Conservation (phyloP, 2,329 filamentous ascomycete species). For the Akanthomyces lecanii region DNA sequence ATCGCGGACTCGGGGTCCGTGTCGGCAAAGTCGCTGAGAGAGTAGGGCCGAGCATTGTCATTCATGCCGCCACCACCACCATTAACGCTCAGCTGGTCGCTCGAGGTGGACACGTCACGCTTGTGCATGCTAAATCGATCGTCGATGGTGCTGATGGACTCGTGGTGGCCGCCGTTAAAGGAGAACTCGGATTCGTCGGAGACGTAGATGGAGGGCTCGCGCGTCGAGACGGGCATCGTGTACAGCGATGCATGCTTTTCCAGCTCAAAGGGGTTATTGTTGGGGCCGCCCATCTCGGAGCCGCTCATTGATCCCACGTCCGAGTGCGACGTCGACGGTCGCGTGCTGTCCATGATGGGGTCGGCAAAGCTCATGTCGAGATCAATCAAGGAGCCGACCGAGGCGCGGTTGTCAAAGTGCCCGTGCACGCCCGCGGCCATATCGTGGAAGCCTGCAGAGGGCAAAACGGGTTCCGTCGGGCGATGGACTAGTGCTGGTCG, state of each 20-base stretch:
- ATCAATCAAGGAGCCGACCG: conserved; percentile 47
- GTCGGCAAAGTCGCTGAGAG: conserved; percentile 38
- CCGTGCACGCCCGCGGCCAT: conserved; percentile 33
- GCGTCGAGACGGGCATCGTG: conserved; percentile 34
- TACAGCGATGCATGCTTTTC: conserved; percentile 60
- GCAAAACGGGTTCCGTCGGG: conserved; percentile 46
- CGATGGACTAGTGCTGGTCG: conserved; percentile 48
- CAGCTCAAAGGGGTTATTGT: conserved; percentile 56
- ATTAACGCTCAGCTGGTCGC: conserved; percentile 17
- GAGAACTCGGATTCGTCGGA: conserved; percentile 54
- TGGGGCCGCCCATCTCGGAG: conserved; percentile 50
- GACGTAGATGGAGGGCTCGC: conserved; percentile 58
- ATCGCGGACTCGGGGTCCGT: conserved; percentile 34
- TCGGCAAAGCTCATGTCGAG: conserved; percentile 53
- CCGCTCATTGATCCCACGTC: conserved; percentile 53
- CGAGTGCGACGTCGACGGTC: conserved; percentile 58
- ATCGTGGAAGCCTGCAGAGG: conserved; percentile 40
- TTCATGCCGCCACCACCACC: background rate
- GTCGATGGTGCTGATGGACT: conserved; percentile 13
- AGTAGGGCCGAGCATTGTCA: conserved; percentile 30
- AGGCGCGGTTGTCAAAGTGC: conserved; percentile 37
- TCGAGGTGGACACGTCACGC: conserved; percentile 12
- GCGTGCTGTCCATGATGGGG: conserved; percentile 44
- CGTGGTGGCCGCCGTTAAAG: conserved; percentile 30
- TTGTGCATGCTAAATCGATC: conserved; percentile 18